These are phyloP conservation scores for Candida michaelii DNA, from an alignment of 805 yeast species.

Conservation along the genomic window DNA sequence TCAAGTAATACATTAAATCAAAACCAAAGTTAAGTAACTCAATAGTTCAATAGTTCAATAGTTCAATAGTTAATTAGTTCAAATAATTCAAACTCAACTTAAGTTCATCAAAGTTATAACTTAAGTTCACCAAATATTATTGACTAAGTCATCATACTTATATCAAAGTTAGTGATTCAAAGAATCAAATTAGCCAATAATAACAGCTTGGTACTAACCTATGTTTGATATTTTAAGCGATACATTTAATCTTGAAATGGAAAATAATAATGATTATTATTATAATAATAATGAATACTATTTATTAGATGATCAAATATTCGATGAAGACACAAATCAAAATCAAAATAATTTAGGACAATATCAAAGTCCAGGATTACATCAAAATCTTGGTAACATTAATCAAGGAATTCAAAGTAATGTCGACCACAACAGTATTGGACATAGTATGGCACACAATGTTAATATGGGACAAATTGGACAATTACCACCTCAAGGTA, in stretches of 20 bases:
- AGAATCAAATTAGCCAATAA: not conserved
- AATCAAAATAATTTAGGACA: not conserved
- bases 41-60: not conserved
- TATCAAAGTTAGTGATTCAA: not conserved
- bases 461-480: not conserved
- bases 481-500: not conserved
- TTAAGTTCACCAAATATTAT: too few species aligned
- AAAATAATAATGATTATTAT: conserved; percentile 14
- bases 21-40: not conserved
- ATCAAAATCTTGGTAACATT: not conserved
- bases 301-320: conserved; percentile 9
- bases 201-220: not conserved
- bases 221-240: conserved; percentile 17
- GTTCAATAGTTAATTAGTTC: too few species aligned
- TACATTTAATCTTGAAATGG: conserved; percentile 13
- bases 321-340: conserved; percentile 1
- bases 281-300: conserved; percentile 9
- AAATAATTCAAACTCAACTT: too few species aligned
- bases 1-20: too few species aligned
- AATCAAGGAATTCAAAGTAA: too few species aligned
- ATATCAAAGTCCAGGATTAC: not conserved
- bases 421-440: too few species aligned
- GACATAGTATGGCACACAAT: not conserved
- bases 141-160: too few species aligned
- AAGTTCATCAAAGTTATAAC: too few species aligned